Evolutionary conservation across 1,284 basidiomycete species (phyloP).

Genomic region (Coniferiporia sulphurascens): DNA sequence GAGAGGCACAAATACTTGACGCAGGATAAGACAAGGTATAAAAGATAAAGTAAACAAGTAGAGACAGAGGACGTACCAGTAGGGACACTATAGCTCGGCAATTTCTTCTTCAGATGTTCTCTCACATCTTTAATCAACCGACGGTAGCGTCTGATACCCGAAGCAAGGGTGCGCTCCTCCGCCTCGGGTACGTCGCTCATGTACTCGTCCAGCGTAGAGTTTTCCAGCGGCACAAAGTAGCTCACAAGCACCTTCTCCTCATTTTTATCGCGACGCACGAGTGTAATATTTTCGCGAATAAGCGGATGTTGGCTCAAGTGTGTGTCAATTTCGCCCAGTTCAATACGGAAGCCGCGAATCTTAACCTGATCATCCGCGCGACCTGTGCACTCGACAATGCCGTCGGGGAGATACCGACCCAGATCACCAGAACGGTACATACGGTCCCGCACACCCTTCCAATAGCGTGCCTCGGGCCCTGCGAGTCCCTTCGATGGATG

Average conservation of each 20-base stretch:
- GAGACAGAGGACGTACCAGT: slow-evolving; percentile 48
- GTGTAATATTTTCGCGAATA: slow-evolving; percentile 94
- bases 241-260: slow-evolving; percentile 99
- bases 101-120: slow-evolving; percentile 95
- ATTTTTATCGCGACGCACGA: slow-evolving; percentile 97
- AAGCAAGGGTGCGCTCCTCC: slow-evolving; percentile 58
- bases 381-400: slow-evolving; percentile 95
- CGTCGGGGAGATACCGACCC: slow-evolving; percentile 90
- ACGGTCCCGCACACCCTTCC: slow-evolving; percentile 97
- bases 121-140: slow-evolving; percentile 90
- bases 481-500: slow-evolving; percentile 52
- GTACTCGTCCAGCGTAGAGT: slow-evolving; percentile 65
- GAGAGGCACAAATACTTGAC: slow-evolving; percentile 87
- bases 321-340: slow-evolving; percentile 98
- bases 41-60: neutral
- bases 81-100: slow-evolving; percentile 91
- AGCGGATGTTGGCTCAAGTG: slow-evolving; percentile 92
- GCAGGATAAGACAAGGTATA: slow-evolving; percentile 17
- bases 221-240: slow-evolving; percentile 93
- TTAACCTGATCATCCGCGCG: slow-evolving; percentile 99
- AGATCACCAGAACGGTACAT: slow-evolving; percentile 99
- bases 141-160: slow-evolving; percentile 79
- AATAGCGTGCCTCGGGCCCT: slow-evolving; percentile 72
- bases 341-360: slow-evolving; percentile 98
- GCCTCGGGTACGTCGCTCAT: slow-evolving; percentile 68